Percentiles rank a stretch among this genome's conserved stretches.
These are phyloP conservation scores for Escallonia rubra DNA, from an alignment of 129 eudicot genomes.

Conservation along the genomic window DNA sequence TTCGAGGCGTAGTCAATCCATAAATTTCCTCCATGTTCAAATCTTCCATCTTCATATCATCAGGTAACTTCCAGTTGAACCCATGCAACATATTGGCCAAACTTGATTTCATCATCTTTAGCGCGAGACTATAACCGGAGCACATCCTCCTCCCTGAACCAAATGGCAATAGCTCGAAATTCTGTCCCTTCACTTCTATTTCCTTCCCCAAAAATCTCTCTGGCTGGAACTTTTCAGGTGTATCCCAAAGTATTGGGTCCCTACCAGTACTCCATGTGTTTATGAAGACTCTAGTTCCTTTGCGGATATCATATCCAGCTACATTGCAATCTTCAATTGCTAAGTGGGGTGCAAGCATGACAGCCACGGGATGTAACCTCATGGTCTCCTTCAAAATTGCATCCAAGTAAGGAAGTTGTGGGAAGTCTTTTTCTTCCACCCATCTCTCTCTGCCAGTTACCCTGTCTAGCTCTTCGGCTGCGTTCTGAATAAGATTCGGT, in stretches of 20 bases:
- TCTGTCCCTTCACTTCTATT: background rate
- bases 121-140: conserved; percentile 5
- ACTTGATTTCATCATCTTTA: background rate
- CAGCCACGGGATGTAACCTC: background rate
- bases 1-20: background rate
- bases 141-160: conserved; percentile 19
- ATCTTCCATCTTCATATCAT: conserved; percentile 1
- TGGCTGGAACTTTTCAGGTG: background rate
- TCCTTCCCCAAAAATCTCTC: conserved; percentile 7
- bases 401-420: background rate
- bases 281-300: background rate
- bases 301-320: background rate
- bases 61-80: conserved; percentile 9
- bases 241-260: background rate
- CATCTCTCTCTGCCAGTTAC: background rate
- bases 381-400: background rate
- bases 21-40: conserved; percentile 5
- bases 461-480: background rate
- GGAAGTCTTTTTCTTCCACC: conserved; percentile 4
- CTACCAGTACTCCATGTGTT: background rate
- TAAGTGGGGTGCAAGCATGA: background rate
- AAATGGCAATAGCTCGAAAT: conserved; percentile 9
- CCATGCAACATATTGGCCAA: conserved; percentile 8
- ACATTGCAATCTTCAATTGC: background rate
- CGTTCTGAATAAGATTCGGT: background rate